Evolutionary conservation across 179 eudicot species (phyloP).

Genomic region (Corrigiola litoralis): DNA sequence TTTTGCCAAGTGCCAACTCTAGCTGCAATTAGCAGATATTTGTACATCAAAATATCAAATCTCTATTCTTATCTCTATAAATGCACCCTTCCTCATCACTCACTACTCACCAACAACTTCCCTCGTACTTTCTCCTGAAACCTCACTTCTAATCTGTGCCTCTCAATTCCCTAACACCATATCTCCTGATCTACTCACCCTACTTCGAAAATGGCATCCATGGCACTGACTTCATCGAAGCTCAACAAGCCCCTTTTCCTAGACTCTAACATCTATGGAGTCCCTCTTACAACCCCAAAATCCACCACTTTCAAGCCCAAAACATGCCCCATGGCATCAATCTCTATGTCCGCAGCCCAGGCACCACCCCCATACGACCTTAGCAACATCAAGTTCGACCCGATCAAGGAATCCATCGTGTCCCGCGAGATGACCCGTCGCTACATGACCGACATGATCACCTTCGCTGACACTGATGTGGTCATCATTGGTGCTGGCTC

Average conservation of each 20-base stretch:
- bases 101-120: too few species aligned
- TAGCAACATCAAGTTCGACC: slow-evolving; percentile 47
- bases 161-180: too few species aligned
- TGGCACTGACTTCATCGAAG: slow-evolving; percentile 23
- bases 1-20: too few species aligned
- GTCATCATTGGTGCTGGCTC: slow-evolving; percentile 89
- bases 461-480: slow-evolving; percentile 82
- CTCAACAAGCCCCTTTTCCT: slow-evolving; percentile 29
- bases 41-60: too few species aligned
- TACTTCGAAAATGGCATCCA: slow-evolving; percentile 29
- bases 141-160: too few species aligned
- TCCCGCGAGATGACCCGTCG: slow-evolving; percentile 88
- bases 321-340: slow-evolving; percentile 3
- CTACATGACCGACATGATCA: slow-evolving; percentile 91
- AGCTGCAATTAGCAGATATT: too few species aligned
- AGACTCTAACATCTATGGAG: slow-evolving; percentile 27
- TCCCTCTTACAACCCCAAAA: slow-evolving; percentile 19
- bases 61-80: too few species aligned
- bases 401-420: slow-evolving; percentile 85
- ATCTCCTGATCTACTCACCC: too few species aligned
- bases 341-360: slow-evolving; percentile 6
- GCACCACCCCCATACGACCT: slow-evolving; percentile 48
- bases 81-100: too few species aligned
- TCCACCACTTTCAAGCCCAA: slow-evolving; percentile 17
- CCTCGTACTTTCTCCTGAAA: too few species aligned